phyloP scores from a whole-genome alignment of 176 grass and related monocot genomes.

The Poa annua region DNA sequence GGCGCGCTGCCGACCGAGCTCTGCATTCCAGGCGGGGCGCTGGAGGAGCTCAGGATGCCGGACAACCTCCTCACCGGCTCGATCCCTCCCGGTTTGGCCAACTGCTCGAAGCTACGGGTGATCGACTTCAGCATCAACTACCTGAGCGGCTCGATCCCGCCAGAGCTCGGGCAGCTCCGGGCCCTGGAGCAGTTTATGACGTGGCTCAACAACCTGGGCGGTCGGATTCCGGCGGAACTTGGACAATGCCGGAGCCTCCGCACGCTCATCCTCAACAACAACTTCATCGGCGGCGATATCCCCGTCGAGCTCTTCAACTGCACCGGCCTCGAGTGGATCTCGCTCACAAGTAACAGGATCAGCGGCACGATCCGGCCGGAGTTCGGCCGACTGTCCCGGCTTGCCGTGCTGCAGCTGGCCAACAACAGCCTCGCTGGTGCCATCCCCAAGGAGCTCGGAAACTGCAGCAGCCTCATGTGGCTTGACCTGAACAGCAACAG shows the following conservation, averaged over 20 bases:
- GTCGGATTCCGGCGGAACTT: conserved; percentile 68
- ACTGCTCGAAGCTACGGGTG: conserved; percentile 67
- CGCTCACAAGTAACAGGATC: conserved; percentile 85
- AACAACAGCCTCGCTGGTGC: conserved; percentile 78
- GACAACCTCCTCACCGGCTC: conserved; percentile 74
- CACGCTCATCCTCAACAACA: conserved; percentile 94
- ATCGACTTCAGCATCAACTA: conserved; percentile 97
- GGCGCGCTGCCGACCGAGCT: conserved; percentile 57
- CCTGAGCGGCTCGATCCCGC: conserved; percentile 70
- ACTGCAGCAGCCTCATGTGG: conserved; percentile 94
- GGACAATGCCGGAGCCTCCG: conserved; percentile 75
- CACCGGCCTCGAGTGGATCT: conserved; percentile 85
- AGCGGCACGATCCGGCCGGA: conserved; percentile 68
- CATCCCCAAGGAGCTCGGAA: conserved; percentile 73
- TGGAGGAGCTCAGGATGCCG: conserved; percentile 86
- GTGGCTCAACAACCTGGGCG: conserved; percentile 83
- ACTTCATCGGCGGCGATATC: conserved; percentile 77
- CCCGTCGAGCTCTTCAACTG: conserved; percentile 76
- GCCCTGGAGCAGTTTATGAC: conserved; percentile 75
- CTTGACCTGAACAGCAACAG: conserved; percentile 87
- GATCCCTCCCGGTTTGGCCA: conserved; percentile 65
- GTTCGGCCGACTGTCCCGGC: conserved; percentile 70
- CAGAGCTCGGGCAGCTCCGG: conserved; percentile 66
- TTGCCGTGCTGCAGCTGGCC: conserved; percentile 86
- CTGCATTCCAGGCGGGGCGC: conserved; percentile 49